These are phyloP conservation scores for Laguncularia racemosa DNA, from an alignment of 345 rosid genomes.

Conservation along the genomic window DNA sequence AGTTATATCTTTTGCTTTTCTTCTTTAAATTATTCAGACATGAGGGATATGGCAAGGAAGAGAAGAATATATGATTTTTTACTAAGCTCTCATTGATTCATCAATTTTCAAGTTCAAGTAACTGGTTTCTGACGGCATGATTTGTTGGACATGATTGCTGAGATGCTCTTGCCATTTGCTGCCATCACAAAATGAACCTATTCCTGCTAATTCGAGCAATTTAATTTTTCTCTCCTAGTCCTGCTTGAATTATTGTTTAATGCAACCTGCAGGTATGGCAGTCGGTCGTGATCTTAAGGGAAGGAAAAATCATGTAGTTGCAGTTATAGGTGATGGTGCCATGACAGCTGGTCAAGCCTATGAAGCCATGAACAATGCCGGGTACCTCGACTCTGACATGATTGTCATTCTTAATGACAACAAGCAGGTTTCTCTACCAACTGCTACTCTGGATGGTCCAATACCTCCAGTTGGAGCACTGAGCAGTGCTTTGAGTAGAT, in stretches of 20 bases:
- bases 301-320: conserved; percentile 58
- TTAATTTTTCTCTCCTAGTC: no score
- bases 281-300: conserved; percentile 91
- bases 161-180: no score
- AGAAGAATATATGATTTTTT: no score
- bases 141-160: no score
- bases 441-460: conserved; percentile 92
- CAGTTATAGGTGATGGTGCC: conserved; percentile 95
- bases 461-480: conserved; percentile 94
- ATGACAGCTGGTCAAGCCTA: conserved; percentile 99
- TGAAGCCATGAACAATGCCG: conserved; percentile 98
- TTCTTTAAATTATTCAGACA: no score
- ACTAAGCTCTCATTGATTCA: no score
- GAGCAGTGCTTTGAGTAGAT: conserved; percentile 91
- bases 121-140: no score
- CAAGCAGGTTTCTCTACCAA: conserved; percentile 94
- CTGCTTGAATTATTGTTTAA: no score
- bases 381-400: conserved; percentile 95
- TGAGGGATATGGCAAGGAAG: no score
- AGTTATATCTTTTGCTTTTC: conserved; percentile 6
- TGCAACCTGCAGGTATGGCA: conserved; percentile 63
- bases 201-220: no score
- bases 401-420: conserved; percentile 95
- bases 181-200: no score
- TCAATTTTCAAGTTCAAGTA: no score